Conservation (phyloP, 2,329 filamentous ascomycete species). For the Diplodia corticola region DNA sequence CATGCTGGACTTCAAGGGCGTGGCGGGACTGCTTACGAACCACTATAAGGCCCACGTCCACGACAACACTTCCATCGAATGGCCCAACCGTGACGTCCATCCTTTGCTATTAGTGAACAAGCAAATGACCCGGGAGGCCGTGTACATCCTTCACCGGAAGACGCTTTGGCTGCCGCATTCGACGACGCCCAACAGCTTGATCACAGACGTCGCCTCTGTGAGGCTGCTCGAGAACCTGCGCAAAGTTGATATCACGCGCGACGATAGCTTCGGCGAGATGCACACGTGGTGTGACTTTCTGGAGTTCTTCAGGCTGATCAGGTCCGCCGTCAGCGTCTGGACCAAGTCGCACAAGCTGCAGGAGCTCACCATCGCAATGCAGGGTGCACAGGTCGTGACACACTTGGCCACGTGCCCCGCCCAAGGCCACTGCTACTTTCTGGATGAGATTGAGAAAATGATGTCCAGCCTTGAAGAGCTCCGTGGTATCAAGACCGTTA, state of each 20-base stretch:
- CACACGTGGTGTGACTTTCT: constrained; percentile 21
- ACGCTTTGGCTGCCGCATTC: constrained; percentile 13
- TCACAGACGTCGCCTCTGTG: constrained; percentile 8
- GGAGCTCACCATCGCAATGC: constrained; percentile 17
- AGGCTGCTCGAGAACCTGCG: constrained; percentile 12
- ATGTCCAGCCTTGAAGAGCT: constrained; percentile 5
- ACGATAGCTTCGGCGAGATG: constrained; percentile 16
- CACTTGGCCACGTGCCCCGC: constrained; percentile 8
- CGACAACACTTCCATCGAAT: constrained; percentile 6
- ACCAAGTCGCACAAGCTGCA: constrained; percentile 14
- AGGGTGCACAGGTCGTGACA: neutral
- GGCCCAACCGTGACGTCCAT: constrained; percentile 1
- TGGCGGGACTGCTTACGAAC: constrained; percentile 5
- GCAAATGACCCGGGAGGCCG: constrained; percentile 13
- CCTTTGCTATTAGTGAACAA: constrained; percentile 13
- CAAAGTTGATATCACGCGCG: constrained; percentile 19
- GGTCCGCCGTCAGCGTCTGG: constrained; percentile 11
- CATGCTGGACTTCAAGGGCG: constrained; percentile 20
- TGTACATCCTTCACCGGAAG: constrained; percentile 19
- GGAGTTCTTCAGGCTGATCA: constrained; percentile 21
- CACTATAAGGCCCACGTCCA: constrained; percentile 18
- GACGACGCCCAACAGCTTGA: constrained; percentile 3
- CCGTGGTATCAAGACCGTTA: constrained; percentile 21
- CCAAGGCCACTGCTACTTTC: constrained; percentile 20
- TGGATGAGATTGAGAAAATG: constrained; percentile 20